Base-by-base conservation (phyloP, 2,329 filamentous ascomycete genomes). In the Cytospora chrysosperma region DNA sequence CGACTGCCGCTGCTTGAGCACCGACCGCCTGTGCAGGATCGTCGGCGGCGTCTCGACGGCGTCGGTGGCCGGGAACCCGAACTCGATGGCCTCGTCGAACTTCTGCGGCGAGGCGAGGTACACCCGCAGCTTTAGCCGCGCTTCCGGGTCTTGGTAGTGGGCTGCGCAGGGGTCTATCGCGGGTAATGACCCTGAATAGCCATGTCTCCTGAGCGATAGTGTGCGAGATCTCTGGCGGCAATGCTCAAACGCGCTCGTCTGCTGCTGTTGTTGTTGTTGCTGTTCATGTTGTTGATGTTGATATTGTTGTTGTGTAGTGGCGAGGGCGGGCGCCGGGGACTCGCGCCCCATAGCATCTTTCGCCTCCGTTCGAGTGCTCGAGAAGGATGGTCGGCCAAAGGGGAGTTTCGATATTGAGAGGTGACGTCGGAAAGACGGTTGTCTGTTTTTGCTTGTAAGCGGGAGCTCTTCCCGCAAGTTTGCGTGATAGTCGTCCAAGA, bases 51-150 rank as follows among this genome's bases (percentile, higher is more conserved):
- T 69, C 3, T 73, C 68, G 24, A 77, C 67, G 9, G 70, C 75
- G 37, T 86, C 82, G 40, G 80, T 80, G 0, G 88, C 87, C 0
- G 93, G 92, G 70, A 97, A 98, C 0, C 94, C 94, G 75, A 96
- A 97, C 73, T 96, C 91, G 59, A 98, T 85, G 1, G 92, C 93
- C 76, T 98, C 94, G 73, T 98, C 94, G 70, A 98, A 98, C 73
- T 96, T 97, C 69, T 96, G 91, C 0, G 93, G 90, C 1, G 93
- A 96, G 9, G 91, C 90, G 24, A 97, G 84, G 71, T 93, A 97
- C 8, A 92, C 87, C 15, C 93, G 88, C 24, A 98, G 80, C 76
- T 96, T 97, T 70, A 92, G 82, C 37, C 94, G 86, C 47, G 93
- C 92, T 73, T 96, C 91, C 0, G 93, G 92, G 70, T 97, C 93